phyloP scores from a whole-genome alignment of 257 asterid species.

The Primulina tabacum region DNA sequence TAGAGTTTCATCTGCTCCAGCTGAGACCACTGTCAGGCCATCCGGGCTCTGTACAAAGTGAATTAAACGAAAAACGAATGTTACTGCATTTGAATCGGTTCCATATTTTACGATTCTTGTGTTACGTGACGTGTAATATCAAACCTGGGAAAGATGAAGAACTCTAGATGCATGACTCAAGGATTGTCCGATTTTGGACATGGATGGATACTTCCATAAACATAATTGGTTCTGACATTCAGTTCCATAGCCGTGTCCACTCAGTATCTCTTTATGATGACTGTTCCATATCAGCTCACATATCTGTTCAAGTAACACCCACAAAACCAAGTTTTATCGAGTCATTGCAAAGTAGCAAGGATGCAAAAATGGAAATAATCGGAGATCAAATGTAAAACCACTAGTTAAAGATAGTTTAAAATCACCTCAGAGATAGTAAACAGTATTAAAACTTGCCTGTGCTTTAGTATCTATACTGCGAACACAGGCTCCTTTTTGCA shows the following conservation, averaged over 20 bases:
- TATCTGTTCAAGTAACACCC: conserved; percentile 36
- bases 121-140: conserved; percentile 10
- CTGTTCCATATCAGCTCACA: conserved; percentile 69
- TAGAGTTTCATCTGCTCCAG: conserved; percentile 60
- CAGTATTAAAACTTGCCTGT: conserved; percentile 43
- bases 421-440: not conserved
- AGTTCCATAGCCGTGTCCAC: conserved; percentile 61
- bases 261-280: conserved; percentile 70
- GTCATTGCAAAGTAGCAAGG: not conserved
- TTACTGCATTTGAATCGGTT: not conserved
- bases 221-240: conserved; percentile 43
- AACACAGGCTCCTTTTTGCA: conserved; percentile 54
- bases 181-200: conserved; percentile 51
- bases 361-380: not conserved
- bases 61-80: not conserved
- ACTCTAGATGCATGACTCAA: conserved; percentile 37
- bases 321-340: not conserved
- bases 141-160: conserved; percentile 71
- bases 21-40: conserved; percentile 66
- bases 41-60: conserved; percentile 60
- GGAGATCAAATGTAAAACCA: not conserved
- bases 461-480: conserved; percentile 49
- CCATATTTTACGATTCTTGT: not conserved
- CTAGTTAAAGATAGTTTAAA: not conserved
- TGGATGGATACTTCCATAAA: conserved; percentile 81